Conservation (phyloP, 768 basidiomycete species). For the Psilocybe azurescens region DNA sequence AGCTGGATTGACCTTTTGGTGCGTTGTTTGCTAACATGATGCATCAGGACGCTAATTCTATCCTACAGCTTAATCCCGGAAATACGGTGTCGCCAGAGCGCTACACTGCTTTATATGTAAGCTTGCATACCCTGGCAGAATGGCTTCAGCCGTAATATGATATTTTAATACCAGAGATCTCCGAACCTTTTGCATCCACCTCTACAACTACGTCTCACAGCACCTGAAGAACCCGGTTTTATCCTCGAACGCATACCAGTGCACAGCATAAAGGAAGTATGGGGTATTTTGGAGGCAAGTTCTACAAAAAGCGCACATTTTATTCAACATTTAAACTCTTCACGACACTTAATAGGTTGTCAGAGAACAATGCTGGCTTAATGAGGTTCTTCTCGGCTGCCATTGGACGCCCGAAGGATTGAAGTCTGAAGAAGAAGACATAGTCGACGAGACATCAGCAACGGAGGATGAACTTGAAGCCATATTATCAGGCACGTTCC, state of each 20-base stretch:
- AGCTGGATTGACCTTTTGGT: constrained; percentile 76
- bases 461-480: constrained; percentile 66
- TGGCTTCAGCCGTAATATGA: not conserved
- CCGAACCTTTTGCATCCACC: constrained; percentile 73
- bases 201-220: constrained; percentile 64
- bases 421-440: constrained; percentile 30
- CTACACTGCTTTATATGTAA: constrained; percentile 72
- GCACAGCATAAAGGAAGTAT: constrained; percentile 73
- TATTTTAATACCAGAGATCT: constrained; percentile 52
- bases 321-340: not conserved
- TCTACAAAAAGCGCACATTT: not conserved
- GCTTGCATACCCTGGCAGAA: constrained; percentile 27
- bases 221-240: constrained; percentile 81
- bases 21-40: not conserved
- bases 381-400: constrained; percentile 66
- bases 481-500: constrained; percentile 59
- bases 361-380: constrained; percentile 85
- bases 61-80: constrained; percentile 57
- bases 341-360: constrained; percentile 56
- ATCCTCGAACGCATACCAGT: constrained; percentile 74
- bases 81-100: constrained; percentile 56
- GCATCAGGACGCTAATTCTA: not conserved
- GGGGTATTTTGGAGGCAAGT: constrained; percentile 74
- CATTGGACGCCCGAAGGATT: constrained; percentile 66
- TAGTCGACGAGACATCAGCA: constrained; percentile 43